Evolutionary conservation across 2,329 filamentous ascomycete species (phyloP), one percentile per base, ranked within the genome.

Genomic region (Ceratocystis destructans): DNA sequence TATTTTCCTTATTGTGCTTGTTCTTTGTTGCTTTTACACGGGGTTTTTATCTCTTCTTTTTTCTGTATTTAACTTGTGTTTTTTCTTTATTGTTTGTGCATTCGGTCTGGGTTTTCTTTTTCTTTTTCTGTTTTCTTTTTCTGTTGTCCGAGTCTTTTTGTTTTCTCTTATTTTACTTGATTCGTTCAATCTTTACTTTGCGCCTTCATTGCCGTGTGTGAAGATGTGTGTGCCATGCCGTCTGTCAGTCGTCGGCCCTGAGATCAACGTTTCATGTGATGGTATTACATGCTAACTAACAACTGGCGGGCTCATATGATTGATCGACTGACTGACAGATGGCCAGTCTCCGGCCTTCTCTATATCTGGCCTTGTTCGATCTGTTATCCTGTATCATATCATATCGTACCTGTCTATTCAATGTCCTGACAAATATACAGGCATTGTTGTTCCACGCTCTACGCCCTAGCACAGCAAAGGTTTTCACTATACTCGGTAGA

Each of bases 41-140:
- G 74, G 46, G 68, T 70, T 71, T 71, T 71, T 70, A 72, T 68
- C 69, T 66, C 67, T 71, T 71, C 68, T 70, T 71, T 71, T 71
- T 72, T 73, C 70, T n/a, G 41, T 25, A 33, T 57, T 65, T 46
- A 45, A 37, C 31, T 37, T 59, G 46, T 33, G 20, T 37, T 46
- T 45, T 37, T 44, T 55, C 59, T 25, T n/a, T 61, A 31, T 65
- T 44, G 37, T 59, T 65, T 59, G 53, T 46, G 28, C 61, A 62
- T 63, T 41, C 41, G 61, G 44, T 48, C 10, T 62, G 64, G 62
- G 61, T 64, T 68, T 48, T 61, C 57, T n/a, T 57, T 48, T 53
- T 41, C 10, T 73, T 57, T 48, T 53, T 41, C 10, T 73, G 70
- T 72, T 53, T 64, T 68, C 68, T 66, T 59, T 66, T 59, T 66